Conservation (phyloP, 2,329 filamentous ascomycete species). For the Ophiocordyceps camponoti-leonardi region DNA sequence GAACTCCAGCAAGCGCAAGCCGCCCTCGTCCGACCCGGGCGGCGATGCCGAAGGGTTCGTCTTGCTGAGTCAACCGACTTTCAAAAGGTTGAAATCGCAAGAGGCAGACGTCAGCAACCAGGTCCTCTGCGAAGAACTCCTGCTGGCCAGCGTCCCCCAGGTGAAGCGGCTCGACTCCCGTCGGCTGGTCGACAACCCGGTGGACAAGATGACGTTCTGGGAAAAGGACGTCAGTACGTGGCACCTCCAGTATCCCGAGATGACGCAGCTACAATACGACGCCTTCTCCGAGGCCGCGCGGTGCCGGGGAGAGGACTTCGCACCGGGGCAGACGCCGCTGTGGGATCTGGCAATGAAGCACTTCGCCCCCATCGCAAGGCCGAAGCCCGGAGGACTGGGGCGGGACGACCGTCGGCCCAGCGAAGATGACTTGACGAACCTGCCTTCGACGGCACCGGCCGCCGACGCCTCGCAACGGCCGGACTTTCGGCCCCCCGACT, state of each 20-base stretch:
- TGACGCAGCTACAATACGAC: conserved; percentile 41
- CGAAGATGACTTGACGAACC: conserved; percentile 10
- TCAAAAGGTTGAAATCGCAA: conserved; percentile 39
- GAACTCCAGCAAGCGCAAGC: conserved; percentile 38
- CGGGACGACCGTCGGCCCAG: conserved; percentile 7
- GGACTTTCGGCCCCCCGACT: conserved; percentile 10
- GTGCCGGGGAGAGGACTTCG: conserved; percentile 33
- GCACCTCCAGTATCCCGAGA: conserved; percentile 46
- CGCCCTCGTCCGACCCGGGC: conserved; percentile 27
- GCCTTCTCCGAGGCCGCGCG: conserved; percentile 35
- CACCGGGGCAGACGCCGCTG: conserved; percentile 29
- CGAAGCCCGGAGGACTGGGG: background rate
- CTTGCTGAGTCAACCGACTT: conserved; percentile 24
- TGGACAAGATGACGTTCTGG: conserved; percentile 42
- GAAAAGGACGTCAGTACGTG: conserved; percentile 35
- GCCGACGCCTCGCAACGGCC: conserved; percentile 2
- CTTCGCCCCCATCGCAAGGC: conserved; percentile 23
- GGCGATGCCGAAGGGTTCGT: conserved; percentile 29
- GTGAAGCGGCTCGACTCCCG: conserved; percentile 29
- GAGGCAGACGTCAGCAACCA: conserved; percentile 18
- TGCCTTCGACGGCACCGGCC: conserved; percentile 14
- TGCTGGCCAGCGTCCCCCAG: conserved; percentile 31
- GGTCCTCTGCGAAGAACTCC: conserved; percentile 23
- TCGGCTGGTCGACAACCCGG: conserved; percentile 39
- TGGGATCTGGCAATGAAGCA: conserved; percentile 42